Evolutionary conservation across 495 filamentous ascomycete species (phyloP).

Genomic region (Pyronema domesticum): DNA sequence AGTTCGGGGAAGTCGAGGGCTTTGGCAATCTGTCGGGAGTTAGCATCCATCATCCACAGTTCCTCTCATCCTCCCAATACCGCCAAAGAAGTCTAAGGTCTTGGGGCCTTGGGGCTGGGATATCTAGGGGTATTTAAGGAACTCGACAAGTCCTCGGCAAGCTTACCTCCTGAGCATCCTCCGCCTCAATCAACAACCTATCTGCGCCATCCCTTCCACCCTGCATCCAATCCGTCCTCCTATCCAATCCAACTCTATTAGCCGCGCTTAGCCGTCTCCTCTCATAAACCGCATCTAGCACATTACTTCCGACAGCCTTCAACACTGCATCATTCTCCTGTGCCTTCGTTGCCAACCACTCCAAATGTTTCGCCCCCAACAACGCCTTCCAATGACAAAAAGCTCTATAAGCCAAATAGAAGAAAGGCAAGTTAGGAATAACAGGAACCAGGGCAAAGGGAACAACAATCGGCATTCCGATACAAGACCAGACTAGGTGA

Average conservation of each 20-base stretch:
- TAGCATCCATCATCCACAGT: no score
- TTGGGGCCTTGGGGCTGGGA: no score
- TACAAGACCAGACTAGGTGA: constrained; percentile 59
- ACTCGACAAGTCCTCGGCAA: constrained; percentile 35
- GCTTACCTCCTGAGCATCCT: constrained; percentile 29
- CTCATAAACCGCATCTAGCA: constrained; percentile 56
- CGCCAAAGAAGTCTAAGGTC: no score
- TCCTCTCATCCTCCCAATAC: no score
- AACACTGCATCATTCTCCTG: background rate
- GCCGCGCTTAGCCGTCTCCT: constrained; percentile 7
- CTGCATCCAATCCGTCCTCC: constrained; percentile 14
- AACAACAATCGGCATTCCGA: constrained; percentile 65
- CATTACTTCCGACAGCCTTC: constrained; percentile 34
- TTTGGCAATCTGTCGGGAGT: constrained; percentile 40
- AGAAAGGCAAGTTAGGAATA: constrained; percentile 53
- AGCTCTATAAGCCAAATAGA: constrained; percentile 73
- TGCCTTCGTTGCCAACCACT: constrained; percentile 37
- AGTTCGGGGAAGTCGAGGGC: constrained; percentile 65
- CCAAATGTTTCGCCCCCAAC: constrained; percentile 65
- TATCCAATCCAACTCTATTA: constrained; percentile 12
- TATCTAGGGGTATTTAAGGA: constrained; percentile 20
- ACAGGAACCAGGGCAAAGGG: constrained; percentile 70
- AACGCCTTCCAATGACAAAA: constrained; percentile 57
- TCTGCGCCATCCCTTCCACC: constrained; percentile 14
- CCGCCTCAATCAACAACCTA: constrained; percentile 24